Evolutionary conservation across 192 early-diverging fungal species (phyloP), one percentile per base, ranked within the genome.

Genomic region (Backusella psychrophila): DNA sequence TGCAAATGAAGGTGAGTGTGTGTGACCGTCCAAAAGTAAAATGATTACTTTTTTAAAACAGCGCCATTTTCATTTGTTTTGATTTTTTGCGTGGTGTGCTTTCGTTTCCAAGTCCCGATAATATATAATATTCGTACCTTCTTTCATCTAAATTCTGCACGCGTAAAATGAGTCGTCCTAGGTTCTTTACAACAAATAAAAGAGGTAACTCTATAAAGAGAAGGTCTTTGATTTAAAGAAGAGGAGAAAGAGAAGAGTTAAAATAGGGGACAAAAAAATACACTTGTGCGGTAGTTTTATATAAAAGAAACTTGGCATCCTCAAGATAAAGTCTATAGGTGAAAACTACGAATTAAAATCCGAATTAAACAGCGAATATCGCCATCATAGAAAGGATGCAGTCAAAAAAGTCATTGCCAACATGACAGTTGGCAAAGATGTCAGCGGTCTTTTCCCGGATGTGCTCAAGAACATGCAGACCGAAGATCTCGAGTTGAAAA

Each of bases 401-500:
- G 97, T 99, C 38, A 97, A 98, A 77, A 94, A 96, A 81, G 97
- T 99, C 59, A 98, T 99, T 81, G 98, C 98, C 53, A 99, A 99
- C 84, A 99, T 99, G 98, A 99, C 98, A 9, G 95, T 99, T 38
- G 98, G 98, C 75, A 99, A 99, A 78, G 98, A 99, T 82, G 97
- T 99, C 74, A 93, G 91, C 73, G 90, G 91, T 1, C 87, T 99
- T 29, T 99, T 99, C 71, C 93, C 97, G 0, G 97, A 99, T 75
- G 96, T 99, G 21, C 89, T 99, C 41, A 98, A 98, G 81, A 97
- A 97, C 87, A 99, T 99, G 98, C 96, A 98, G 82, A 98, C 97
- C 2, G 97, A 98, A 72, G 95, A 99, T 84, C 84, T 99, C 42
- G 97, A 99, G 78, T 76, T 97, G 75, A 99, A 99, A 83, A 99